phyloP scores from a whole-genome alignment of 805 yeast species.

The Candida dajiaensis region DNA sequence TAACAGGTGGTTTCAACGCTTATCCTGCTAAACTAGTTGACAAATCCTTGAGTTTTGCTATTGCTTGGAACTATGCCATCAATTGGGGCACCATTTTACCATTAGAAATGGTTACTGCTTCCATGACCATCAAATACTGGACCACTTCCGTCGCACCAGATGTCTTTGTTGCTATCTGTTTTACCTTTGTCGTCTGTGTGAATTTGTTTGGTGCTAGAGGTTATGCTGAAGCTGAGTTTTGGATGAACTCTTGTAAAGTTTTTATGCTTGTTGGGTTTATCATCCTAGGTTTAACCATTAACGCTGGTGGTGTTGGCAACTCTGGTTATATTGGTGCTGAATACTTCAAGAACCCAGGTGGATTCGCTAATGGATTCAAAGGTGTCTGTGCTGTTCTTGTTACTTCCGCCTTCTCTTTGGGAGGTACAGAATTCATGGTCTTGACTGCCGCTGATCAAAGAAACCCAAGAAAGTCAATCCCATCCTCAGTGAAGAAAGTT shows the following conservation, averaged over 20 bases:
- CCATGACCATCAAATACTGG: slow-evolving; percentile 48
- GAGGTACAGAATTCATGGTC: slow-evolving; percentile 63
- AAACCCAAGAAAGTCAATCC: slow-evolving; percentile 53
- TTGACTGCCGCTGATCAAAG: slow-evolving; percentile 63
- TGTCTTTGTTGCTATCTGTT: slow-evolving; percentile 53
- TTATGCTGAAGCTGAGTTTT: slow-evolving; percentile 64
- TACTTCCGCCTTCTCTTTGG: slow-evolving; percentile 57
- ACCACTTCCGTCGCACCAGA: slow-evolving; percentile 38
- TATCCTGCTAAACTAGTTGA: slow-evolving; percentile 35
- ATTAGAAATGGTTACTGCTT: slow-evolving; percentile 48
- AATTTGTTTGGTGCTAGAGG: slow-evolving; percentile 58
- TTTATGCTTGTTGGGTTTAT: slow-evolving; percentile 53
- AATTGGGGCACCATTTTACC: slow-evolving; percentile 53
- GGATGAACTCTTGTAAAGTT: slow-evolving; percentile 50
- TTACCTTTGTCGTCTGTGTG: slow-evolving; percentile 40
- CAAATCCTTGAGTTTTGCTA: slow-evolving; percentile 55
- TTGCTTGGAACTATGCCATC: slow-evolving; percentile 53
- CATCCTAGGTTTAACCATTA: slow-evolving; percentile 47
- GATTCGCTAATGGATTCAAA: slow-evolving; percentile 40
- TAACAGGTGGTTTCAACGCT: slow-evolving; percentile 36
- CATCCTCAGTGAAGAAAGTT: slow-evolving; percentile 59
- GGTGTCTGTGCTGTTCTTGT: slow-evolving; percentile 61
- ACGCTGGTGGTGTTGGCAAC: slow-evolving; percentile 53
- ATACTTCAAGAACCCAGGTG: slow-evolving; percentile 57
- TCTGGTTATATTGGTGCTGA: slow-evolving; percentile 53